These are phyloP conservation scores for Coniferiporia weirii DNA, from an alignment of 1,284 basidiomycete species.

Conservation along the genomic window DNA sequence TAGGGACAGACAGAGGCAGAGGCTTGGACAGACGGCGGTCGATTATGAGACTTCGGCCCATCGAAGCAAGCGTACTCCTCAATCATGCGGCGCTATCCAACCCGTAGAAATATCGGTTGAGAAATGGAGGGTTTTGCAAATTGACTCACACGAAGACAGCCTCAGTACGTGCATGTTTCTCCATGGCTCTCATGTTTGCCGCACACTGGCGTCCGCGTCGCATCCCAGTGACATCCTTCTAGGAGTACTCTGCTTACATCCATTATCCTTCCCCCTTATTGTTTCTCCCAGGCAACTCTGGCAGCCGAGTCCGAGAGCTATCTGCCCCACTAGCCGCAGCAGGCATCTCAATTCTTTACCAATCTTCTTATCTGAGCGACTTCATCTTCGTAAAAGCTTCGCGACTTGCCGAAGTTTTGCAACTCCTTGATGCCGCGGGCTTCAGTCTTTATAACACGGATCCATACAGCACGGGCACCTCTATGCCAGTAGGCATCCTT, in stretches of 20 bases:
- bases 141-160: slow-evolving; percentile 66
- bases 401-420: slow-evolving; percentile 57
- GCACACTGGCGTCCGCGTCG: not conserved
- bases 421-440: slow-evolving; percentile 52
- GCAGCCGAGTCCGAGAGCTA: slow-evolving; percentile 71
- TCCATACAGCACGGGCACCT: not conserved
- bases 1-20: slow-evolving; percentile 46
- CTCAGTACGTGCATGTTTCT: slow-evolving; percentile 40
- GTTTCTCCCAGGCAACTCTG: slow-evolving; percentile 49
- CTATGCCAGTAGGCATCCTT: not conserved
- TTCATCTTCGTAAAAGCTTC: slow-evolving; percentile 76
- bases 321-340: slow-evolving; percentile 74
- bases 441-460: slow-evolving; percentile 51
- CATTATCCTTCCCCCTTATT: not conserved
- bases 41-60: slow-evolving; percentile 28
- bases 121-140: slow-evolving; percentile 69
- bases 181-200: not conserved
- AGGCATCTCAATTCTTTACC: slow-evolving; percentile 80
- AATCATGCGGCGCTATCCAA: not conserved
- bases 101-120: slow-evolving; percentile 61
- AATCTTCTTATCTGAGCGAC: slow-evolving; percentile 81
- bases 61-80: slow-evolving; percentile 19
- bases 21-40: slow-evolving; percentile 30
- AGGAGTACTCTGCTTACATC: not conserved
- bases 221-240: not conserved